Evolutionary conservation across 768 basidiomycete genomes (phyloP).

Genomic region (Boletus reticulatus): DNA sequence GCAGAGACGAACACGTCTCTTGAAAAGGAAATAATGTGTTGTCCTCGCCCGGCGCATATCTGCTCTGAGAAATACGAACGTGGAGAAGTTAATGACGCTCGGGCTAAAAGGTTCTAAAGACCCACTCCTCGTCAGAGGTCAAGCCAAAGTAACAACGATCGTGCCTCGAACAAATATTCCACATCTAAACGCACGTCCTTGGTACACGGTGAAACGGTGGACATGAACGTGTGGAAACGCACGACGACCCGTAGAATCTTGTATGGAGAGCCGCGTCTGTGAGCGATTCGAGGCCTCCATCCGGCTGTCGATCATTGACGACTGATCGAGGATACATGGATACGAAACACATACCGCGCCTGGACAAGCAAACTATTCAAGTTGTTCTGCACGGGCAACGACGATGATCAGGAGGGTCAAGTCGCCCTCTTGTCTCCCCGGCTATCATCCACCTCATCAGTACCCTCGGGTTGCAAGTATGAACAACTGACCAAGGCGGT

Average conservation of each 20-base stretch:
- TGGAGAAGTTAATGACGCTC: too few species aligned
- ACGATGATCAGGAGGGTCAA: constrained; percentile 1
- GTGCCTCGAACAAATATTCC: constrained; percentile 11
- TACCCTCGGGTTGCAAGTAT: too few species aligned
- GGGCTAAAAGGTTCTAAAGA: constrained; percentile 2
- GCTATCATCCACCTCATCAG: background rate
- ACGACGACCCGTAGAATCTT: constrained; percentile 15
- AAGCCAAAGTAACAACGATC: constrained; percentile 13
- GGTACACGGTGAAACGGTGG: background rate
- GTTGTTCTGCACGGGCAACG: background rate
- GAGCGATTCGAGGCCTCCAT: constrained; percentile 1
- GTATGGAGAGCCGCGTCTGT: background rate
- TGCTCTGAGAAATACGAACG: background rate
- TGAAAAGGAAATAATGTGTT: constrained; percentile 8
- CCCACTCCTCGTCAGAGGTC: constrained; percentile 18
- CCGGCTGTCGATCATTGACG: background rate
- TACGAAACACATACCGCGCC: background rate
- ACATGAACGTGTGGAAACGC: background rate
- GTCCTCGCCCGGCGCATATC: constrained; percentile 7
- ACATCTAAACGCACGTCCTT: constrained; percentile 7
- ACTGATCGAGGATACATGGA: background rate
- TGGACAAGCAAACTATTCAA: constrained; percentile 1
- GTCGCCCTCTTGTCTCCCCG: background rate
- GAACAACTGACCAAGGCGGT: background rate
- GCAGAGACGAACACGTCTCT: background rate